These are phyloP conservation scores for Ceratobasidium sp. DNA, from an alignment of 1,284 basidiomycete genomes.

Conservation along the genomic window DNA sequence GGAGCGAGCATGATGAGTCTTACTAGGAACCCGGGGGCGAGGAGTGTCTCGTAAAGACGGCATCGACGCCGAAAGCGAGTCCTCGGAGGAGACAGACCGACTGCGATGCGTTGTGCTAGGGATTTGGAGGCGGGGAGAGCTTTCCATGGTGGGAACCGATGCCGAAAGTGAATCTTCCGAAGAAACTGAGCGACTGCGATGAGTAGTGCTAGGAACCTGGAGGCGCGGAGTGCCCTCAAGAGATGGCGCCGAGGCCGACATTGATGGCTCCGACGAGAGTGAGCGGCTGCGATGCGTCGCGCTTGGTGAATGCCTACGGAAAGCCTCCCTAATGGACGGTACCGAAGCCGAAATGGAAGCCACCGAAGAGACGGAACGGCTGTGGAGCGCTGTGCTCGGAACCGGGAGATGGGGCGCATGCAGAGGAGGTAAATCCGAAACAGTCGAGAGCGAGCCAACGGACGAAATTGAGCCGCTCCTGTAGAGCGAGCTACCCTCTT, in stretches of 20 bases:
- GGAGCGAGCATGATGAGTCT: neutral
- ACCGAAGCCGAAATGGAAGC: constrained; percentile 17
- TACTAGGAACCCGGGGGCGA: constrained; percentile 1
- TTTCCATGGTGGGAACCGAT: neutral
- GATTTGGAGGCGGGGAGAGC: constrained; percentile 11
- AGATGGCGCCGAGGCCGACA: constrained; percentile 6
- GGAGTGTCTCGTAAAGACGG: neutral
- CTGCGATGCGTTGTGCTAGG: constrained; percentile 18
- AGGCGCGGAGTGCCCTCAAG: constrained; percentile 9
- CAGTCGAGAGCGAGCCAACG: constrained; percentile 15
- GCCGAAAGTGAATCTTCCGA: constrained; percentile 9
- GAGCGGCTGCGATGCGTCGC: neutral
- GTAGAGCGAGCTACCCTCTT: constrained; percentile 21
- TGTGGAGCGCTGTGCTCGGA: constrained; percentile 14
- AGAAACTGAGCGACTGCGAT: constrained; percentile 16
- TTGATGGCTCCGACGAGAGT: constrained; percentile 17
- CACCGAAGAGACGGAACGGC: constrained; percentile 15
- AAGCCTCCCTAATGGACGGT: constrained; percentile 6
- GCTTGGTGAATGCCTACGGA: neutral
- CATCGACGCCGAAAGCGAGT: neutral
- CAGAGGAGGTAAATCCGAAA: constrained; percentile 27
- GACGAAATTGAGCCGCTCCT: constrained; percentile 22
- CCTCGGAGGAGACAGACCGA: constrained; percentile 7
- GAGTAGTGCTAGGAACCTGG: constrained; percentile 16
- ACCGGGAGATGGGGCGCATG: constrained; percentile 32